Conservation (phyloP, 495 filamentous ascomycete genomes). For the Bryoglossum gracile region DNA sequence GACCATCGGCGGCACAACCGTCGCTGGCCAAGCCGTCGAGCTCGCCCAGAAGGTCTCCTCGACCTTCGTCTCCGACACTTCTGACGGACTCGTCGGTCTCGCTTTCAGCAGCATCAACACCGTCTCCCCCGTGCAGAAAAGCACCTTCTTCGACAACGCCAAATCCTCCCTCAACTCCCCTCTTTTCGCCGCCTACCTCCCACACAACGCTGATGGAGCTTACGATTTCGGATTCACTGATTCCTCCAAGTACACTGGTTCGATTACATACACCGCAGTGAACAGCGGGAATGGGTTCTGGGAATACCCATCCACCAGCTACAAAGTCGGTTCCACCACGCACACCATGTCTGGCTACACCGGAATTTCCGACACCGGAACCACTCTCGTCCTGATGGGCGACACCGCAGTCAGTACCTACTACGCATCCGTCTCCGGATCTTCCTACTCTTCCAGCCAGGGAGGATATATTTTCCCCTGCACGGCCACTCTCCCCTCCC, state of each 20-base stretch:
- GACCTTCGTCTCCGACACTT: constrained; percentile 54
- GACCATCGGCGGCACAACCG: constrained; percentile 62
- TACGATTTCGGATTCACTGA: constrained; percentile 79
- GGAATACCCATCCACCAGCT: constrained; percentile 57
- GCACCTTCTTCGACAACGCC: constrained; percentile 80
- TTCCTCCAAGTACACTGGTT: constrained; percentile 53
- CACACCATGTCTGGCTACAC: constrained; percentile 38
- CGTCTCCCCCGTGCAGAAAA: constrained; percentile 54
- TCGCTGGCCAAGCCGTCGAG: constrained; percentile 62
- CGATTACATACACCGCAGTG: constrained; percentile 56
- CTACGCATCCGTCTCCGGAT: constrained; percentile 54
- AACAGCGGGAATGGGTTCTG: constrained; percentile 64
- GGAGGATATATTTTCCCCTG: constrained; percentile 66
- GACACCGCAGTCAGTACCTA: constrained; percentile 52
- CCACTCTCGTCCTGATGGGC: constrained; percentile 63
- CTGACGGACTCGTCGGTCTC: constrained; percentile 72
- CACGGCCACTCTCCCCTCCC: constrained; percentile 49
- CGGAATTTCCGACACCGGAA: constrained; percentile 67
- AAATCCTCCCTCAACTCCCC: constrained; percentile 54
- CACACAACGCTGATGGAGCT: constrained; percentile 50
- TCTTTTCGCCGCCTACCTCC: constrained; percentile 66
- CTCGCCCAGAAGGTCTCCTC: constrained; percentile 56
- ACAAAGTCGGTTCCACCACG: constrained; percentile 42
- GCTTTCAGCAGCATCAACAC: constrained; percentile 71
- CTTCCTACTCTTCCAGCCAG: constrained; percentile 37